Percentiles rank a stretch among this genome's conserved stretches.
phyloP scores from a whole-genome alignment of 305 asterid genomes.

The Fraxinus sp. region DNA sequence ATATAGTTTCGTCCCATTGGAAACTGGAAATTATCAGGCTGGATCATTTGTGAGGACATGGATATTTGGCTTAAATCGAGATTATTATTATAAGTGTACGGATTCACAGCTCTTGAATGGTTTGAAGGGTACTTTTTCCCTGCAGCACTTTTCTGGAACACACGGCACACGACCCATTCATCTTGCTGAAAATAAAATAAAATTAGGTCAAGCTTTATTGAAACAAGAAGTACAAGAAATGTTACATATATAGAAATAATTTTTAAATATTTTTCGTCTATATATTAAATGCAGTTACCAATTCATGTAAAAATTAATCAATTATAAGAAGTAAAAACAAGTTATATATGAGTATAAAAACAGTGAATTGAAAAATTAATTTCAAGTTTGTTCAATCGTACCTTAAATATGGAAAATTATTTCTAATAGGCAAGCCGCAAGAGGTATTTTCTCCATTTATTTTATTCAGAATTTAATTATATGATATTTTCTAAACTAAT shows the following conservation, averaged over 20 bases:
- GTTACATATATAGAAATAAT: neutral
- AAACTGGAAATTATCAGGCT: conserved; percentile 44
- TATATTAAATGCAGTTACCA: too few relatives aligned
- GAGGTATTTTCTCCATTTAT: neutral
- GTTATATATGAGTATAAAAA: too few relatives aligned
- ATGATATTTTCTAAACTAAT: neutral
- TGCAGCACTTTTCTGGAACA: conserved; percentile 77
- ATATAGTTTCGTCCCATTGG: conserved; percentile 47
- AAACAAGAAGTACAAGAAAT: neutral
- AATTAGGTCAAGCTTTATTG: conserved; percentile 2
- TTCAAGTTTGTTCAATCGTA: neutral
- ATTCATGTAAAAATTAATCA: too few relatives aligned
- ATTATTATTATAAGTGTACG: conserved; percentile 39
- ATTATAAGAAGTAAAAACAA: neutral
- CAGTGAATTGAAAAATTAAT: too few relatives aligned
- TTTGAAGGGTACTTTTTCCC: conserved; percentile 68
- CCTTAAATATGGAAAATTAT: neutral
- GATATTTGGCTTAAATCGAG: conserved; percentile 39
- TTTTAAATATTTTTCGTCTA: too few relatives aligned
- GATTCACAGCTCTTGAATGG: conserved; percentile 53
- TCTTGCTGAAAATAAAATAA: conserved; percentile 53
- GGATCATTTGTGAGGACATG: conserved; percentile 44
- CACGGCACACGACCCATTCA: conserved; percentile 96
- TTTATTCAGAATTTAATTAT: neutral
- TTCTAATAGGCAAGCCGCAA: neutral